A percentile compares a stretch with the other conserved stretches of the same genome.
Conservation (phyloP, 75 land plant species). For the Picea glauca region DNA sequence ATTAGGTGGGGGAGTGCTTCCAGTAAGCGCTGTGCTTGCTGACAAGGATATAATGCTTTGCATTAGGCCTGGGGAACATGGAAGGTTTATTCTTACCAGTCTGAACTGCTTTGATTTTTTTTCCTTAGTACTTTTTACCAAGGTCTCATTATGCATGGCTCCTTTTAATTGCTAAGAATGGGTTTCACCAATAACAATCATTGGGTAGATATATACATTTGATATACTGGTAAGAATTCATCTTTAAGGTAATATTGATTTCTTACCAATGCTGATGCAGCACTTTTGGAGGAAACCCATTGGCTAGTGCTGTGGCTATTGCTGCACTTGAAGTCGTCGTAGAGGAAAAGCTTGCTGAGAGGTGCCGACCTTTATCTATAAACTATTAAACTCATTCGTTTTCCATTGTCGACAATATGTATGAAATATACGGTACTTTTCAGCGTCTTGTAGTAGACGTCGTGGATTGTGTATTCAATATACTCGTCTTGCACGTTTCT, state of each 20-base stretch:
- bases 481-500: neutral
- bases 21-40: constrained; percentile 97
- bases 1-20: constrained; percentile 93
- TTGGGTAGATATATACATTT: neutral
- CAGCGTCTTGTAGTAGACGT: neutral
- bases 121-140: neutral
- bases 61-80: constrained; percentile 93
- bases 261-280: constrained; percentile 29
- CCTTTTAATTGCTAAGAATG: neutral
- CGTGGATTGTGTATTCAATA: neutral
- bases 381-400: neutral
- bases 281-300: constrained; percentile 97
- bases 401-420: neutral
- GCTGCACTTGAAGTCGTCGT: constrained; percentile 83
- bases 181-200: neutral
- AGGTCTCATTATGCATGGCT: neutral
- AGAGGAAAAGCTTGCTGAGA: constrained; percentile 85
- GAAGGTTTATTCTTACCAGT: constrained; percentile 60
- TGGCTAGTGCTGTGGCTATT: constrained; percentile 95
- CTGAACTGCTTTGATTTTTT: neutral
- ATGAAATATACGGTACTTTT: neutral
- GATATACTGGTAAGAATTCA: neutral
- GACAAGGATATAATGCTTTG: constrained; percentile 94
- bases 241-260: neutral
- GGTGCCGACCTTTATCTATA: constrained; percentile 33